These are phyloP conservation scores for Purshia tridentata DNA, from an alignment of 306 rosid genomes.

Conservation along the genomic window DNA sequence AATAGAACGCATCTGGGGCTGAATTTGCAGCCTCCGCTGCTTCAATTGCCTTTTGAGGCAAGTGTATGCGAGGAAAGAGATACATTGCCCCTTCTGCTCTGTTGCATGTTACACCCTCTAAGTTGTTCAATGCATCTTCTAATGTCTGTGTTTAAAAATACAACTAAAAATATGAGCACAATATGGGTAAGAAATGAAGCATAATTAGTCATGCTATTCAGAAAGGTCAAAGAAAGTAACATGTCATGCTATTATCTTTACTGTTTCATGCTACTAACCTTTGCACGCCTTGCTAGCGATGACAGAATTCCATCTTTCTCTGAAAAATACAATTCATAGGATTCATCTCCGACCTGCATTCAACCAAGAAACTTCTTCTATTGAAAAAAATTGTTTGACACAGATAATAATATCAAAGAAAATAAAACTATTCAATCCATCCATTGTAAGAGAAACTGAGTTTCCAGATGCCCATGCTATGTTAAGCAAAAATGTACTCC, in stretches of 20 bases:
- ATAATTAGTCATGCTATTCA: neutral
- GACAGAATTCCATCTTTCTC: conserved; percentile 78
- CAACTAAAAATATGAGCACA: neutral
- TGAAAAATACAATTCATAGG: conserved; percentile 58
- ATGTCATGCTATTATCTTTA: neutral
- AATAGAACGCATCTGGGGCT: conserved; percentile 78
- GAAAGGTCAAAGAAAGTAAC: neutral
- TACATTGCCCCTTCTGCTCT: conserved; percentile 96
- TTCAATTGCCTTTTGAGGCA: conserved; percentile 72
- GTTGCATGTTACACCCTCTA: conserved; percentile 87
- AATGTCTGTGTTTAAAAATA: conserved; percentile 43
- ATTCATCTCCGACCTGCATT: conserved; percentile 87
- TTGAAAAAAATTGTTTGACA: neutral
- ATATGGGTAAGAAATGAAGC: neutral
- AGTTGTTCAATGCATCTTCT: conserved; percentile 67
- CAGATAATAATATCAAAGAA: neutral
- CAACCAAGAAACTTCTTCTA: conserved; percentile 10
- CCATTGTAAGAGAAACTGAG: neutral
- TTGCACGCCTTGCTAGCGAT: conserved; percentile 87
- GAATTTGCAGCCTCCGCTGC: conserved; percentile 65
- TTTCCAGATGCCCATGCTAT: neutral
- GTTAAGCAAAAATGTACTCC: neutral
- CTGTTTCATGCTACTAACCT: conserved; percentile 49
- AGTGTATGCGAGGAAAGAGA: conserved; percentile 61
- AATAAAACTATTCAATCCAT: neutral